Evolutionary conservation across 163 green algal species (phyloP).

Genomic region (Scenedesmus sp.): DNA sequence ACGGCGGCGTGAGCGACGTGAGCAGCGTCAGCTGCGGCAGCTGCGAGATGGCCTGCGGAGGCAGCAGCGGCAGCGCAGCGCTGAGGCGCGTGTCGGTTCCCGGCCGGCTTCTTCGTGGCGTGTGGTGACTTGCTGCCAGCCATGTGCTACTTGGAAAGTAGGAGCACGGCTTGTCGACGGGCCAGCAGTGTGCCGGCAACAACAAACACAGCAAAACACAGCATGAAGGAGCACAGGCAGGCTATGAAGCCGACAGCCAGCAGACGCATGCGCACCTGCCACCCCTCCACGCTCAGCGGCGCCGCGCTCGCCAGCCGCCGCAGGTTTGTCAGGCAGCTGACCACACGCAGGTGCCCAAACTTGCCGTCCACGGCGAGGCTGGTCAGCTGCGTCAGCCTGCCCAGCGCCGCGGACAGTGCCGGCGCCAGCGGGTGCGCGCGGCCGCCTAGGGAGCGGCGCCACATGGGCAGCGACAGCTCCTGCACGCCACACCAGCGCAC

Average conservation of each 20-base stretch:
- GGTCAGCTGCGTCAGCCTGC: not conserved
- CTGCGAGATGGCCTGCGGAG: conserved; percentile 37
- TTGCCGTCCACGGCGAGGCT: conserved; percentile 49
- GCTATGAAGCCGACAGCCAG: too few species aligned
- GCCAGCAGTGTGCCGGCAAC: too few species aligned
- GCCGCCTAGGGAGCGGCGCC: conserved; percentile 48
- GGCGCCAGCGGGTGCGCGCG: conserved; percentile 43
- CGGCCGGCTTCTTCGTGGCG: too few species aligned
- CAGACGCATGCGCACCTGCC: conserved; percentile 49
- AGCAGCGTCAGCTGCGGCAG: conserved; percentile 47
- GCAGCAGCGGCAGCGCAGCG: too few species aligned
- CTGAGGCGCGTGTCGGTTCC: too few species aligned
- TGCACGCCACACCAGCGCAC: conserved; percentile 2
- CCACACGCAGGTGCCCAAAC: conserved; percentile 45
- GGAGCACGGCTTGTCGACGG: too few species aligned
- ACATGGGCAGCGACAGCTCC: conserved; percentile 49
- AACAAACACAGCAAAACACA: too few species aligned
- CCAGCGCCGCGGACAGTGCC: conserved; percentile 26
- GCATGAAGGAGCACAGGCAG: too few species aligned
- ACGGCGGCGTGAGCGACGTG: conserved; percentile 28
- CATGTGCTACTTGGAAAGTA: too few species aligned
- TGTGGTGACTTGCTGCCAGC: too few species aligned
- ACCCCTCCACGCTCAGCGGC: conserved; percentile 41
- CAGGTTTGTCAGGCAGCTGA: conserved; percentile 48
- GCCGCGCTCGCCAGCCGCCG: conserved; percentile 28